Evolutionary conservation across 2,329 filamentous ascomycete genomes (phyloP).

Genomic region (Exophiala sp.): DNA sequence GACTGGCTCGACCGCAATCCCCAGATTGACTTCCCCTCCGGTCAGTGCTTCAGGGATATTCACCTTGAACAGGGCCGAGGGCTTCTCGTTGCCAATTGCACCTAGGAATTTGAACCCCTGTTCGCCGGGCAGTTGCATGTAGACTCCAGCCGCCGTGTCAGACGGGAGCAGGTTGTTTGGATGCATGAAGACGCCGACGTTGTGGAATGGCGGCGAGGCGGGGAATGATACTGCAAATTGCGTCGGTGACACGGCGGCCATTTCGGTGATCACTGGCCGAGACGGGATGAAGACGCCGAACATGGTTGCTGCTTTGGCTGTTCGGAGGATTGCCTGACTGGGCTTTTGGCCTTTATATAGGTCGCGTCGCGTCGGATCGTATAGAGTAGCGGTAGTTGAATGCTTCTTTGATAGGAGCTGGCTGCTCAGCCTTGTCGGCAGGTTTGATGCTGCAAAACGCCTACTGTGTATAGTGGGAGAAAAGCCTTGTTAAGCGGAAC

Average conservation of each 20-base stretch:
- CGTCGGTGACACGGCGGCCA: slow-evolving; percentile 42
- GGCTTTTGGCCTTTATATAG: no score
- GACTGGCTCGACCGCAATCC: slow-evolving; percentile 73
- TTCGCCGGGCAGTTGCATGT: slow-evolving; percentile 63
- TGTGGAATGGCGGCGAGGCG: slow-evolving; percentile 53
- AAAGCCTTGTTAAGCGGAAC: no score
- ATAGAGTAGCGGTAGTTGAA: no score
- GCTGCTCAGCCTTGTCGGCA: no score
- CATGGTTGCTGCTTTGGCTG: slow-evolving; percentile 38
- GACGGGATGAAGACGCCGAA: slow-evolving; percentile 58
- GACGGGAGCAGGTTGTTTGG: slow-evolving; percentile 68
- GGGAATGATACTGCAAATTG: slow-evolving; percentile 66
- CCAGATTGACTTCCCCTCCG: slow-evolving; percentile 40
- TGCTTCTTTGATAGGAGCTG: no score
- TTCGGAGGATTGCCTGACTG: no score
- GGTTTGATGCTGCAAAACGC: no score
- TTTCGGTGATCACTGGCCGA: slow-evolving; percentile 54
- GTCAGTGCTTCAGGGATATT: slow-evolving; percentile 32
- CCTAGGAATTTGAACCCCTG: slow-evolving; percentile 77
- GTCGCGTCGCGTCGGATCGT: no score
- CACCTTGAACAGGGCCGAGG: slow-evolving; percentile 84
- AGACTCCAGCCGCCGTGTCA: slow-evolving; percentile 79
- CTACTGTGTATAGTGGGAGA: no score
- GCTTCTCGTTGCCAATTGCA: slow-evolving; percentile 81
- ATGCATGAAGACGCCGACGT: slow-evolving; percentile 83